Percentiles rank a stretch among this genome's conserved stretches.
These are phyloP conservation scores for Adansonia digitata DNA, from an alignment of 345 rosid species.

Conservation along the genomic window DNA sequence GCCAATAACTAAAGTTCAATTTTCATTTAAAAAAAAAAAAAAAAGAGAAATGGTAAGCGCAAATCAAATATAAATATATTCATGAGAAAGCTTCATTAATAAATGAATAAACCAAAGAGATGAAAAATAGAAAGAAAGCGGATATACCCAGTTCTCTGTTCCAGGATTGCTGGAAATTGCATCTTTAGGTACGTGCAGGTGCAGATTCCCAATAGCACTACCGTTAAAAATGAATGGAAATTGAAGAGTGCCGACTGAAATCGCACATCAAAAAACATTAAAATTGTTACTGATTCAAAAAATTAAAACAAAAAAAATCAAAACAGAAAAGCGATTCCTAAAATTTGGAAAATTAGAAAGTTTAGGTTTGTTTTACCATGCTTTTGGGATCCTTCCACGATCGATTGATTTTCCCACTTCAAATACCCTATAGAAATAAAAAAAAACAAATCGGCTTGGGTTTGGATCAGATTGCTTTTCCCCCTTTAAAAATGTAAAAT, in stretches of 20 bases:
- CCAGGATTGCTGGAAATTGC: slow-evolving; percentile 94
- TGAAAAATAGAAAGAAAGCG: neutral
- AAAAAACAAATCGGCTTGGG: neutral
- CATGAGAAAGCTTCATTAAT: neutral
- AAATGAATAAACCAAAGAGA: neutral
- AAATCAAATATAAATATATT: neutral
- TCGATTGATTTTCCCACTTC: neutral
- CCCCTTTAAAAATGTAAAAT: neutral
- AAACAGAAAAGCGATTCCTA: neutral
- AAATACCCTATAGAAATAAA: neutral
- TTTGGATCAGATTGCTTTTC: neutral
- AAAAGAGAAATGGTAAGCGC: neutral
- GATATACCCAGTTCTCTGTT: slow-evolving; percentile 82
- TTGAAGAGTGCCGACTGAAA: slow-evolving; percentile 88
- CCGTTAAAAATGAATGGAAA: slow-evolving; percentile 86
- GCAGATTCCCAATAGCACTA: slow-evolving; percentile 83
- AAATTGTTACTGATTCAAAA: neutral
- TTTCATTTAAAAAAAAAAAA: neutral
- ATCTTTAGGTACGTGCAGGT: slow-evolving; percentile 86
- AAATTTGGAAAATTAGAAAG: neutral
- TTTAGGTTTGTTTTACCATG: slow-evolving; percentile 16
- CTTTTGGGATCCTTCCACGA: neutral
- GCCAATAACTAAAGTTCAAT: neutral
- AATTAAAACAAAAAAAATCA: neutral
- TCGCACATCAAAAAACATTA: neutral